Percentiles rank a stretch among this genome's conserved stretches.
Conservation (phyloP, 768 basidiomycete species). For the Glaciozyma antarctica region DNA sequence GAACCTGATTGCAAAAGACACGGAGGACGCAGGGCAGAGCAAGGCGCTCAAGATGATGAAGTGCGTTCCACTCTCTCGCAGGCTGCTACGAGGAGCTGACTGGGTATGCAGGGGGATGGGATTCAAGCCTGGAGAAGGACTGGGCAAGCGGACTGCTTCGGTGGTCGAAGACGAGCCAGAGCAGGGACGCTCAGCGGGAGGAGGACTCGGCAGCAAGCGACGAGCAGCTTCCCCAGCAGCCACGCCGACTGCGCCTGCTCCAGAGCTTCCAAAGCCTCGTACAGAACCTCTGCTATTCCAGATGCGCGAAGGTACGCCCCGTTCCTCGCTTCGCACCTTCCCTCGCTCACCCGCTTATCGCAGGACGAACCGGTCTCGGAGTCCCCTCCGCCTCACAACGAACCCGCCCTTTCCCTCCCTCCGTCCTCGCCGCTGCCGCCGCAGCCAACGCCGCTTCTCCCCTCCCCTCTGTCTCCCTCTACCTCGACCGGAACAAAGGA, state of each 20-base stretch:
- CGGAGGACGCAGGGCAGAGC: background rate
- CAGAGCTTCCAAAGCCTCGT: background rate
- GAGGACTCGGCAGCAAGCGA: background rate
- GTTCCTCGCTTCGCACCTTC: background rate
- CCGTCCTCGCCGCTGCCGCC: background rate
- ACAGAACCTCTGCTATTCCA: slow-evolving; percentile 31
- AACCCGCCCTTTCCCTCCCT: background rate
- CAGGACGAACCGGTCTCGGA: slow-evolving; percentile 32
- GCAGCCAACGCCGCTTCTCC: background rate
- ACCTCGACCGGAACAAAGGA: background rate
- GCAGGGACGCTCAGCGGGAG: slow-evolving; percentile 1
- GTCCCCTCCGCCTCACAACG: slow-evolving; percentile 13
- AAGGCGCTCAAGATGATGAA: slow-evolving; percentile 33
- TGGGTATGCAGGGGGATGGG: slow-evolving; percentile 27
- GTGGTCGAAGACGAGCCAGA: background rate
- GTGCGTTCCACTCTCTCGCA: slow-evolving; percentile 1
- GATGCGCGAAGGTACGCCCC: slow-evolving; percentile 24
- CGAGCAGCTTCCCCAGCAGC: background rate
- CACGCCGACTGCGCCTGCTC: background rate
- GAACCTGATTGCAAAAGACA: slow-evolving; percentile 21
- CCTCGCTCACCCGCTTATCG: background rate
- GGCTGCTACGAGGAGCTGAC: background rate
- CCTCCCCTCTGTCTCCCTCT: background rate
- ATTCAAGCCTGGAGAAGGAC: slow-evolving; percentile 34
- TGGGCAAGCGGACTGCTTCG: slow-evolving; percentile 12